Evolutionary conservation across 345 rosid species (phyloP), one percentile per base, ranked within the genome.

Genomic region (Salix udensis): DNA sequence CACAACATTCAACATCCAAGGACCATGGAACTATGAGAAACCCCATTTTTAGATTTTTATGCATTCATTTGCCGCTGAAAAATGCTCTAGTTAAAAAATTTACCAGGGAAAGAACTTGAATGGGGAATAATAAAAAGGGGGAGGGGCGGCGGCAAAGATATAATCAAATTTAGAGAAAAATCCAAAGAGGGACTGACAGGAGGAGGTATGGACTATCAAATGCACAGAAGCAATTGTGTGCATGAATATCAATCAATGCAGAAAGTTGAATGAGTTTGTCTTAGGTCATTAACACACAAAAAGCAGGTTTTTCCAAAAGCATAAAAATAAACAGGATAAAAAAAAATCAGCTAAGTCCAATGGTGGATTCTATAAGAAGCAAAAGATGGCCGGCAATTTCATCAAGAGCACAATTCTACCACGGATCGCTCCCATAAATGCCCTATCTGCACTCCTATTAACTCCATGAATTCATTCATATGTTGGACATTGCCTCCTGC

Each of bases 401-500:
- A 72, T 52, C 61, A 74, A 65, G 44, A 42, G 30, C 68, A 28
- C 55, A n/a, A 74, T 65, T 76, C 65, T n/a, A 42, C 71, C 26
- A 34, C 44, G 34, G 10, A 65, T 73, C 76, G 64, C 48, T 60
- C 70, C 50, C 21, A 62, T 9, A 65, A 7, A 55, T 65, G 61
- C 82, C 73, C 82, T 19, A 48, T 48, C 76, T 31, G 15, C 65
- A 55, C 65, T 31, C 48, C 37, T 31, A 34, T 64, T 28, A 48
- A n/a, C n/a, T 67, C 50, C 58, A 75, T 26, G 9, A 44, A 52
- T 72, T 67, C 30, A 58, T 28, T 67, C 14, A 26, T 16, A 13
- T 9, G 19, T 31, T 71, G 71, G 21, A 31, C 46, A 53, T 13
- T 68, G 48, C 67, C 71, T 76, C 87, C 89, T 86, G 89, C 70